phyloP scores from a whole-genome alignment of 73 alveolate genomes.

The Stentor coeruleus region DNA sequence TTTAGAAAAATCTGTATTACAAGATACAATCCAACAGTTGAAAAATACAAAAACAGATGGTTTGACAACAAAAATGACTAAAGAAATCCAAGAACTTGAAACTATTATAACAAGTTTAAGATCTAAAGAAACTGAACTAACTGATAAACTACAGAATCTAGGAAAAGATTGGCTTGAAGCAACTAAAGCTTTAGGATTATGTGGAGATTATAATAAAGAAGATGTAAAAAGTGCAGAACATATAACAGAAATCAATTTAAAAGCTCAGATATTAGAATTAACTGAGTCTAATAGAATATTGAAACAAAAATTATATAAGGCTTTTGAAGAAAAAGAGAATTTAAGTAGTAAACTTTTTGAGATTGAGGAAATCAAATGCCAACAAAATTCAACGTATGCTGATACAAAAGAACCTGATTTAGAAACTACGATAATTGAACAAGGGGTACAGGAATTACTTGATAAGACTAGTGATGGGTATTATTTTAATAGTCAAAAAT shows the following conservation, averaged over 20 bases:
- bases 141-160: background rate
- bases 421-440: no score
- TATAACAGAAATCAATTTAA: background rate
- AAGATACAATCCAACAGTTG: background rate
- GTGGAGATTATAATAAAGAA: background rate
- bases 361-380: background rate
- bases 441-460: no score
- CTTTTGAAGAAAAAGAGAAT: background rate
- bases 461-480: no score
- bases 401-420: no score
- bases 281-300: background rate
- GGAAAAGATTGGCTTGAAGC: conserved; percentile 1
- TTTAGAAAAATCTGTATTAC: background rate
- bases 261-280: background rate
- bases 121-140: no score
- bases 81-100: background rate
- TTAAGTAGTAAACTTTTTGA: background rate
- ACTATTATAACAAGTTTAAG: no score
- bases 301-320: background rate
- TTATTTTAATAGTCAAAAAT: no score
- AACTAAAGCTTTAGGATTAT: background rate
- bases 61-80: background rate
- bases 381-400: no score
- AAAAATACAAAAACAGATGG: background rate
- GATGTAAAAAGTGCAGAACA: background rate